Evolutionary conservation across 305 asterid species (phyloP).

Genomic region (Solanum hybrid): DNA sequence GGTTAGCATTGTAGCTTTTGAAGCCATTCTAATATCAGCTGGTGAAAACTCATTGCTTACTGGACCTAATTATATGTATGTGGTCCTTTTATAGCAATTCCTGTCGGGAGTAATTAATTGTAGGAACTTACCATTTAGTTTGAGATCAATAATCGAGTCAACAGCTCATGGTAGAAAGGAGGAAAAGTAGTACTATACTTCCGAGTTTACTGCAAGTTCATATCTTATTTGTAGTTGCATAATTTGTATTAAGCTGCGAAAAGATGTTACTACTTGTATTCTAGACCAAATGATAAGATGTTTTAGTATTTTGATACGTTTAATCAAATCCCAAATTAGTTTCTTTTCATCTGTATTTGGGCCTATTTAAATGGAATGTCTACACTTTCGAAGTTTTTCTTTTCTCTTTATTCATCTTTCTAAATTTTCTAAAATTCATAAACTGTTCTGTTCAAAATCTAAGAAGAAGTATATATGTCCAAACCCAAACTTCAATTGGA

Average conservation of each 20-base stretch:
- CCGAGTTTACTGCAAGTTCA: background rate
- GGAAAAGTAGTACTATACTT: background rate
- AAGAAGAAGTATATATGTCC: background rate
- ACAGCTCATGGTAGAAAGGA: background rate
- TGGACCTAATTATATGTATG: background rate
- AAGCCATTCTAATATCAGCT: background rate
- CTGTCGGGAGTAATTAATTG: background rate
- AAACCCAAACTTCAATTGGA: background rate
- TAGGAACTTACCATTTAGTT: background rate
- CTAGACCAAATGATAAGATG: background rate
- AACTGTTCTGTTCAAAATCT: background rate
- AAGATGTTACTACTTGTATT: background rate
- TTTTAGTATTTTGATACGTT: background rate
- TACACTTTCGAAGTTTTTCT: background rate
- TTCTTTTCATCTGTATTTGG: background rate
- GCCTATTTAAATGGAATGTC: background rate
- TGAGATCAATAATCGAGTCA: background rate
- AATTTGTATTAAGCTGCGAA: background rate
- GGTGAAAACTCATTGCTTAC: background rate
- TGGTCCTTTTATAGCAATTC: background rate
- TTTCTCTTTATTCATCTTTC: background rate
- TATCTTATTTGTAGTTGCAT: background rate
- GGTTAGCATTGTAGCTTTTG: conserved; percentile 32
- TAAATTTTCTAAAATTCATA: background rate
- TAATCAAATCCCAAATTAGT: background rate